These are phyloP conservation scores for Penicillium alfredii DNA, from an alignment of 495 filamentous ascomycete genomes.

Conservation along the genomic window DNA sequence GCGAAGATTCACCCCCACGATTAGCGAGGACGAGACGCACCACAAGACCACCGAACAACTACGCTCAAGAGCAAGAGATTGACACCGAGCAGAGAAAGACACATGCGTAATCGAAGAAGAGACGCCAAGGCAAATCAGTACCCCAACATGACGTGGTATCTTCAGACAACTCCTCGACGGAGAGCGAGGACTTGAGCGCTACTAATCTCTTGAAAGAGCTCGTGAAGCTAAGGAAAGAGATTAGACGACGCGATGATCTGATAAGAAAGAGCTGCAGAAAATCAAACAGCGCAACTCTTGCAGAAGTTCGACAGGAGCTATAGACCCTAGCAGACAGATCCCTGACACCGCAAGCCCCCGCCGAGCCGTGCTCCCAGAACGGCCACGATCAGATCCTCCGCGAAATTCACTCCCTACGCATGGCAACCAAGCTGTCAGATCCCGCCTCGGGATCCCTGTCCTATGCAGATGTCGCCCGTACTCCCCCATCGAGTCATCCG, in stretches of 20 bases:
- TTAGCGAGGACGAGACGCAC: slow-evolving; percentile 12
- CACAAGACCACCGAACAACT: slow-evolving; percentile 7
- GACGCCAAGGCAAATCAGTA: slow-evolving; percentile 5
- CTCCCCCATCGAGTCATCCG: slow-evolving; percentile 14
- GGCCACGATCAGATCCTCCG: slow-evolving; percentile 15
- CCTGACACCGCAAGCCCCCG: slow-evolving; percentile 9
- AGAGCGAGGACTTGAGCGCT: slow-evolving; percentile 15
- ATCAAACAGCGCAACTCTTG: slow-evolving; percentile 11
- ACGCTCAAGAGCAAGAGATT: slow-evolving; percentile 12
- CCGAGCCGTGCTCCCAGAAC: slow-evolving; percentile 7
- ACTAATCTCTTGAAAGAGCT: slow-evolving; percentile 10
- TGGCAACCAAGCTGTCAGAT: slow-evolving; percentile 8
- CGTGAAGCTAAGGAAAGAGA: slow-evolving; percentile 18
- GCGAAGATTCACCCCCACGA: slow-evolving; percentile 17
- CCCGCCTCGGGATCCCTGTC: slow-evolving; percentile 8
- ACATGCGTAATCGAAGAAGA: slow-evolving; percentile 9
- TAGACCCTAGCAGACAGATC: slow-evolving; percentile 9
- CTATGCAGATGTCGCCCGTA: slow-evolving; percentile 18
- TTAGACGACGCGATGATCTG: slow-evolving; percentile 17
- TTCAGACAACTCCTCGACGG: slow-evolving; percentile 12
- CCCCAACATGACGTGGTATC: slow-evolving; percentile 9
- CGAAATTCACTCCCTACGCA: slow-evolving; percentile 15
- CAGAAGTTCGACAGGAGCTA: slow-evolving; percentile 12
- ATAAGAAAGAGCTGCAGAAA: slow-evolving; percentile 18
- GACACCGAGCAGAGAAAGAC: slow-evolving; percentile 9